Conservation (phyloP, 1,139 yeast genomes). For the Schwanniomyces etchellsii region DNA sequence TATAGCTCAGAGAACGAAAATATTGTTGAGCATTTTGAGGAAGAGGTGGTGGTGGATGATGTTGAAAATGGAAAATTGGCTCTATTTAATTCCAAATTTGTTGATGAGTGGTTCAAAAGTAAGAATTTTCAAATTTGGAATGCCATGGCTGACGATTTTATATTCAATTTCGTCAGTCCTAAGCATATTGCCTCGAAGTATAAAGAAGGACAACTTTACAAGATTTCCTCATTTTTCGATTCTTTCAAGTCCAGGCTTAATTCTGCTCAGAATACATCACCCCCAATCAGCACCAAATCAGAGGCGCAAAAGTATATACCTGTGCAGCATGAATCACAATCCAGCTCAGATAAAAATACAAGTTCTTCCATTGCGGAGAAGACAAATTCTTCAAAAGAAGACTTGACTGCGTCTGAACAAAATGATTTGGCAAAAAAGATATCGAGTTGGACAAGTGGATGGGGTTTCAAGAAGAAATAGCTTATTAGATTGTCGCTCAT, state of each 20-base stretch:
- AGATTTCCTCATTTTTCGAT: conserved; percentile 22
- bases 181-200: conserved; percentile 47
- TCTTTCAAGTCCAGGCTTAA: conserved; percentile 19
- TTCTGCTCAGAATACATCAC: conserved; percentile 2
- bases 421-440: conserved; percentile 5
- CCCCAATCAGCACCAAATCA: conserved; percentile 4
- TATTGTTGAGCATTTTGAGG: conserved; percentile 3
- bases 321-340: conserved; percentile 3
- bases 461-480: conserved; percentile 14
- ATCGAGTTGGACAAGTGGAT: conserved; percentile 9
- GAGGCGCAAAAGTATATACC: conserved; percentile 15
- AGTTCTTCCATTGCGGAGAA: too few relatives aligned
- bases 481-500: too few relatives aligned
- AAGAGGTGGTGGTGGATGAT: conserved; percentile 7
- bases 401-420: too few relatives aligned
- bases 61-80: conserved; percentile 24
- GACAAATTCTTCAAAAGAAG: too few relatives aligned
- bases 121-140: conserved; percentile 70
- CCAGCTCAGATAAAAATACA: conserved; percentile 1
- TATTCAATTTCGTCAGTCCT: conserved; percentile 84
- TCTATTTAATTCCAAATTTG: conserved; percentile 50
- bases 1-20: neutral
- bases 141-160: conserved; percentile 72
- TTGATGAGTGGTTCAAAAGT: conserved; percentile 60
- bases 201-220: conserved; percentile 13